A percentile compares a stretch with the other conserved stretches of the same genome.
phyloP scores from a whole-genome alignment of 495 filamentous ascomycete species.

The Lentithecium fluviatile region DNA sequence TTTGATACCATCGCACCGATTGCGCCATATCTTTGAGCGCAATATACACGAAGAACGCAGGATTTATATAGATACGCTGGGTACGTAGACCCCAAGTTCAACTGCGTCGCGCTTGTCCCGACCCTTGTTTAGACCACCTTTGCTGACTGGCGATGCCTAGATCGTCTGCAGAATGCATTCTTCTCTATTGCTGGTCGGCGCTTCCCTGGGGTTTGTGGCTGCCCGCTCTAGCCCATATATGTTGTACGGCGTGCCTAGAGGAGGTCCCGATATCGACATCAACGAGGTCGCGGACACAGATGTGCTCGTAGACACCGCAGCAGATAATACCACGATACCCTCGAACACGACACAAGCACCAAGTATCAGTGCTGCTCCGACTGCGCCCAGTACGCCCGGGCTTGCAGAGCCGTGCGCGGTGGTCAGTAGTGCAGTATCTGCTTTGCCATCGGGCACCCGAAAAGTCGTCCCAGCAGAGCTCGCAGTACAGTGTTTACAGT shows the following conservation, averaged over 20 bases:
- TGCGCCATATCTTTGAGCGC: too few relatives aligned
- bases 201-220: background rate
- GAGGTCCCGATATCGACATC: conserved; percentile 3
- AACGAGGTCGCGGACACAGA: background rate
- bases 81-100: background rate
- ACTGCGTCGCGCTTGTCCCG: too few relatives aligned
- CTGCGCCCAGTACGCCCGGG: conserved; percentile 11
- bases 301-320: conserved; percentile 14
- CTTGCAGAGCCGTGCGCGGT: conserved; percentile 23
- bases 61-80: background rate
- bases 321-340: conserved; percentile 29
- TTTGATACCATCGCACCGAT: background rate
- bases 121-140: too few relatives aligned
- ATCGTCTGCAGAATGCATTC: background rate
- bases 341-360: conserved; percentile 3
- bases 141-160: background rate
- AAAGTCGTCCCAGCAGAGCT: conserved; percentile 46
- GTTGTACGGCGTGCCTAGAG: conserved; percentile 19
- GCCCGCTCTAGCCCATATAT: conserved; percentile 16
- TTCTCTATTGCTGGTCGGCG: conserved; percentile 1
- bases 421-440: conserved; percentile 12
- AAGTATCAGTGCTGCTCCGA: background rate
- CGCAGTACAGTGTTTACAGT: conserved; percentile 49
- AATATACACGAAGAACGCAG: background rate
- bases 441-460: conserved; percentile 14